Conservation (phyloP, 176 grass and related monocot species). For the Lolium perenne region DNA sequence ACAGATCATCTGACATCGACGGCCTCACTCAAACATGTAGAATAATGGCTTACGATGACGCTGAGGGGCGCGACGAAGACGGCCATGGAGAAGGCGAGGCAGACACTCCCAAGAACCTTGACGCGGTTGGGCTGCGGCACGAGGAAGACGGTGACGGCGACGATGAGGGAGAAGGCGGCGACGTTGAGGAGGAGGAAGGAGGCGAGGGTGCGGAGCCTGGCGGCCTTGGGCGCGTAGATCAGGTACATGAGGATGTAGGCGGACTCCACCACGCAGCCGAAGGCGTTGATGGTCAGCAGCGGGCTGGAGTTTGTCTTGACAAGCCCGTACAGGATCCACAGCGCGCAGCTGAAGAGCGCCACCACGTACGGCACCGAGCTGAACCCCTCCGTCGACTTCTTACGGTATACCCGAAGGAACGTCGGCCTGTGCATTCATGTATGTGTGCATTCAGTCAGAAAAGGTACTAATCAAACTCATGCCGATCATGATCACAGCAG, state of each 20-base stretch:
- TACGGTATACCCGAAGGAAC: slow-evolving; percentile 65
- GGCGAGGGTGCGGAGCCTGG: slow-evolving; percentile 51
- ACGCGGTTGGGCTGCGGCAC: slow-evolving; percentile 46
- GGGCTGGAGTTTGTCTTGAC: slow-evolving; percentile 73
- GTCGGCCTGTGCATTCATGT: slow-evolving; percentile 52
- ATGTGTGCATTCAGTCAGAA: background rate
- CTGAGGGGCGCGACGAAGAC: slow-evolving; percentile 93
- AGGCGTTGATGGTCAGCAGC: slow-evolving; percentile 80
- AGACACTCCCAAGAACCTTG: slow-evolving; percentile 76
- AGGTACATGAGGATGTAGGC: slow-evolving; percentile 78
- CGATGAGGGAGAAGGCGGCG: slow-evolving; percentile 58
- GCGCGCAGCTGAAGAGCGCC: slow-evolving; percentile 83
- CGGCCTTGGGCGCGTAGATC: slow-evolving; percentile 53
- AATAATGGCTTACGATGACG: slow-evolving; percentile 68
- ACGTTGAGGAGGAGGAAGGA: slow-evolving; percentile 75
- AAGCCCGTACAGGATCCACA: slow-evolving; percentile 87
- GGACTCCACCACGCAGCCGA: slow-evolving; percentile 74
- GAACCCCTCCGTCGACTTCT: slow-evolving; percentile 83
- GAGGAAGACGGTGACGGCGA: slow-evolving; percentile 54
- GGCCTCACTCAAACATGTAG: background rate
- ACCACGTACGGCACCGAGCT: slow-evolving; percentile 85
- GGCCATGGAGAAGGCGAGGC: slow-evolving; percentile 83
- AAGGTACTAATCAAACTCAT: background rate
- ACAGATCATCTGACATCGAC: no score
- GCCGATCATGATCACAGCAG: background rate